Percentiles rank a stretch among this genome's conserved stretches.
Evolutionary conservation across 805 yeast genomes (phyloP).

Genomic region (Wickerhamiella kurtzmanii): DNA sequence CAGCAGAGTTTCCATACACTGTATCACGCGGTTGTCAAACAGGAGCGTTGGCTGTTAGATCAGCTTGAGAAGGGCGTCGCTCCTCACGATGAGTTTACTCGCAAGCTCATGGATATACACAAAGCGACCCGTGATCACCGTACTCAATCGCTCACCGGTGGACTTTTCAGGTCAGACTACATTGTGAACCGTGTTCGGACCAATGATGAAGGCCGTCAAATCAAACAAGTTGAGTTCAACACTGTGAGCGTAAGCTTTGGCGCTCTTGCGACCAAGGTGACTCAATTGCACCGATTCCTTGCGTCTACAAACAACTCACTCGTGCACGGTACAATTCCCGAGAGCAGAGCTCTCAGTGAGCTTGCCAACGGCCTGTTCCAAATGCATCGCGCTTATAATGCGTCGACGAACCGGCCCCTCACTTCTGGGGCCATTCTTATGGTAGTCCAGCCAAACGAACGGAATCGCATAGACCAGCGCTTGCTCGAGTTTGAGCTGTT

Average conservation of each 20-base stretch:
- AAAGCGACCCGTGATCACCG: constrained; percentile 28
- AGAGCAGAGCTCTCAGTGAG: constrained; percentile 47
- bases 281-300: constrained; percentile 52
- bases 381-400: constrained; percentile 44
- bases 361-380: constrained; percentile 58
- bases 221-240: constrained; percentile 93
- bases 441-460: constrained; percentile 72
- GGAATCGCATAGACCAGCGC: constrained; percentile 87
- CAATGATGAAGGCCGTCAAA: constrained; percentile 29
- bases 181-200: constrained; percentile 40
- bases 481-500: constrained; percentile 60
- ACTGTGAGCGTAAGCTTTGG: constrained; percentile 94
- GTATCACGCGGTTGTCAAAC: constrained; percentile 50
- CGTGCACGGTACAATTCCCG: constrained; percentile 37
- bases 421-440: constrained; percentile 41
- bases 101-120: constrained; percentile 55
- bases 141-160: constrained; percentile 48
- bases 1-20: constrained; percentile 60
- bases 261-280: constrained; percentile 71
- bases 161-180: constrained; percentile 83
- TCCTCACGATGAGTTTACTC: constrained; percentile 68
- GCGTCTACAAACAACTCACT: constrained; percentile 28
- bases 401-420: constrained; percentile 7
- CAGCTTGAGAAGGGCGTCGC: constrained; percentile 30
- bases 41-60: constrained; percentile 48